Evolutionary conservation across 1,284 basidiomycete genomes (phyloP), one percentile per base, ranked within the genome.

Genomic region (Inonotus obliquus): DNA sequence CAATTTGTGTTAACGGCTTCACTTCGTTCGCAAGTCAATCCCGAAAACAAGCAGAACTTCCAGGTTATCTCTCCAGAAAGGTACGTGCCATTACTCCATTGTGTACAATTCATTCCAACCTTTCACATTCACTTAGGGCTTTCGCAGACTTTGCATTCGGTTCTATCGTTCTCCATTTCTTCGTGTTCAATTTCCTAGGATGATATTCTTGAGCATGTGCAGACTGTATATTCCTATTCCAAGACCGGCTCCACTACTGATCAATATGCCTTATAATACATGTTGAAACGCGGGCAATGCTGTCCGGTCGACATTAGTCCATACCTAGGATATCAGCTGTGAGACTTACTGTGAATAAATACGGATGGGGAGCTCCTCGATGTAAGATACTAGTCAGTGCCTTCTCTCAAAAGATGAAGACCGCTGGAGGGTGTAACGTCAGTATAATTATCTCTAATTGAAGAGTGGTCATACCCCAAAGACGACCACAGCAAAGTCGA

Each of bases 1-100:
- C 97, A 99, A 73, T 99, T 99, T 73, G 95, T 98, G 56, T 81
- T 99, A 63, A 86, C 94, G 14, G 95, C 96, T 19, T 94, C 94
- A 23, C 77, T 99, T 62, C 86, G 96, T 48, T 86, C 91, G 7
- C 96, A 99, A 78, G 91, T 96, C 59, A 93, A 98, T 73, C 92
- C 92, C 10, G 81, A 85, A 61, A 96, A 94, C 74, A 81, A 83
- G 66, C 69, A 77, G 27, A 85, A 92, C 69, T 96, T 94, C 79
- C 92, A 91, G 70, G 86, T 89, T 0, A 87, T 98, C n/a, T 96
- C 95, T 1, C 94, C 94, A 69, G 95, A 98, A 77, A 81, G 96
- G 96, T 96, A 68, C 64, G 81, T 32, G n/a, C 19, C 17, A 44
- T 21, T 37, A 54, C 37, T 21, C 21, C 29, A 29, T 13, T 37